A percentile compares a stretch with the other conserved stretches of the same genome.
Evolutionary conservation across 2,329 filamentous ascomycete genomes (phyloP).

Genomic region (Allantophomopsis cytisporea): DNA sequence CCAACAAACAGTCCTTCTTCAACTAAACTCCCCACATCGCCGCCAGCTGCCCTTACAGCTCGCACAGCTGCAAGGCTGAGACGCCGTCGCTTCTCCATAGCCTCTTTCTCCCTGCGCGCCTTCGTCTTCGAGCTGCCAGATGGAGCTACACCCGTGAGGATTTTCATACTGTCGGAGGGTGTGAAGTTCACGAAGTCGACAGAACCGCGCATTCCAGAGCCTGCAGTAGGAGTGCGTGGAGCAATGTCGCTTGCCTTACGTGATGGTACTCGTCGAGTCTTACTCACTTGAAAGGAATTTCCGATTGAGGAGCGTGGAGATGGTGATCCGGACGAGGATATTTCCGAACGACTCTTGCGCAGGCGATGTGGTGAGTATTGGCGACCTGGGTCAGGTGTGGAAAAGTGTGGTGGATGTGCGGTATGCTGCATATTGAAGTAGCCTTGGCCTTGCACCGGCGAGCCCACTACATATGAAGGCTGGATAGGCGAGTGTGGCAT

Average conservation of each 20-base stretch:
- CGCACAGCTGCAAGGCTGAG: constrained; percentile 55
- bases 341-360: constrained; percentile 3
- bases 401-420: constrained; percentile 1
- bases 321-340: constrained; percentile 6
- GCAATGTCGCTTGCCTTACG: constrained; percentile 11
- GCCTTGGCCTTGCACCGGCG: constrained; percentile 8
- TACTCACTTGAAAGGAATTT: constrained; percentile 10
- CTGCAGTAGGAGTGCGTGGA: constrained; percentile 22
- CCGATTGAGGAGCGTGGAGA: constrained; percentile 3
- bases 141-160: constrained; percentile 83
- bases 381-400: not conserved
- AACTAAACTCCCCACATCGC: constrained; percentile 42
- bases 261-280: constrained; percentile 8
- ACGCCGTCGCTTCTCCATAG: constrained; percentile 58
- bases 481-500: constrained; percentile 9
- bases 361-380: not conserved
- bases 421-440: constrained; percentile 4
- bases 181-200: constrained; percentile 84
- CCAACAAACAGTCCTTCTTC: constrained; percentile 34
- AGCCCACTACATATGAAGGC: constrained; percentile 9
- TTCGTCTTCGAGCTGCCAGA: constrained; percentile 91
- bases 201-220: constrained; percentile 14
- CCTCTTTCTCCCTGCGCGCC: constrained; percentile 80
- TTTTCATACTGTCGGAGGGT: constrained; percentile 59
- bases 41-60: constrained; percentile 58